Base-by-base conservation (phyloP, 495 filamentous ascomycete species). In the Annulohypoxylon moriforme region DNA sequence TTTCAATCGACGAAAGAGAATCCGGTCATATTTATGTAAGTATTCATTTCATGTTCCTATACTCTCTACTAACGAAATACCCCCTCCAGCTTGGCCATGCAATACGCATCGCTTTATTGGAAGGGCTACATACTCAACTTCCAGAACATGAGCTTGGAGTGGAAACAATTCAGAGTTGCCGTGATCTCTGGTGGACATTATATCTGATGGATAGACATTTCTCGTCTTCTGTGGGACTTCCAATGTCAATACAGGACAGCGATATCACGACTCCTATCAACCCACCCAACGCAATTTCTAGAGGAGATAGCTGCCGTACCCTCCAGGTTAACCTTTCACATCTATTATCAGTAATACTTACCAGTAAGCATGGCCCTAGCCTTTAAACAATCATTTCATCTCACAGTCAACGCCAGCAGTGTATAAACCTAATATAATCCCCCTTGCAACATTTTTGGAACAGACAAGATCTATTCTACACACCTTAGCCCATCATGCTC, bases 151-250 rank as follows among this genome's bases (percentile, higher is more conserved):
- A 58, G 9, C 55, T 58, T 20, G 55, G 55, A 0, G 34, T 7
- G 11, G 55, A 58, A 58, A 58, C 33, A 7, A 25, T 58, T 9
- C 3, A 22, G 2, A 24, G 16, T 10, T 58, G 55, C 16, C 55
- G 55, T 10, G 55, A 58, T 27, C 34, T 58, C 16, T 58, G 55
- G 55, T 58, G 55, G 55, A 58, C 55, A 10, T 25, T 58, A 25
- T 58, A 58, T 9, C 31, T 58, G 4, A 58, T 58, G 31, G 55
- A 58, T 40, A 58, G 55, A 7, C 55, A 58, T 13, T 58, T 58
- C 9, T 58, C 55, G 24, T 58, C 55, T 2, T 58, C 55, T 24
- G 7, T 58, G 7, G 55, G 55, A n/a, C 55, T 58, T 40, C 55
- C 55, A 18, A 58, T 58, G 55, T 58, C 55, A 1, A n/a, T 58